phyloP scores from a whole-genome alignment of 176 grass and related monocot species.

The Oryza brachyantha region DNA sequence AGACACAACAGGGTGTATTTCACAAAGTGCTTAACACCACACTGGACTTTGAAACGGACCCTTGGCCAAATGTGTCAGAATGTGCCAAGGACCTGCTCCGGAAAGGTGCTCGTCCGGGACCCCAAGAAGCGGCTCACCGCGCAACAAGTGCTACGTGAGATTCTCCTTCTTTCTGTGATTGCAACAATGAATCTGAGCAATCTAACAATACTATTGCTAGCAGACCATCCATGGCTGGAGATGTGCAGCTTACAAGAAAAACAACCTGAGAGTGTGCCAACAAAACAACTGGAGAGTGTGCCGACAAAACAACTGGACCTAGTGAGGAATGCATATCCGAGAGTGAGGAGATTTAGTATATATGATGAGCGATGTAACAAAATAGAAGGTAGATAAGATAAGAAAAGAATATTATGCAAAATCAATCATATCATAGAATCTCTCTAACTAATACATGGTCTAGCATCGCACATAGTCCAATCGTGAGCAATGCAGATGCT shows the following conservation, averaged over 20 bases:
- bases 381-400: too few relatives aligned
- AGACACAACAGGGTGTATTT: conserved; percentile 53
- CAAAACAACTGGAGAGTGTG: too few relatives aligned
- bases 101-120: conserved; percentile 50
- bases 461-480: too few relatives aligned
- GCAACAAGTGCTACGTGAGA: conserved; percentile 51
- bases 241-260: background rate
- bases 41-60: conserved; percentile 52
- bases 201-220: background rate
- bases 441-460: too few relatives aligned
- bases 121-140: conserved; percentile 36
- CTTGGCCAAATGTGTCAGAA: conserved; percentile 38
- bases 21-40: conserved; percentile 49
- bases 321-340: conserved; percentile 26
- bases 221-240: conserved; percentile 51
- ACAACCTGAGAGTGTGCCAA: too few relatives aligned
- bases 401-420: too few relatives aligned
- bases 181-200: background rate
- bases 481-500: too few relatives aligned
- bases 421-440: too few relatives aligned
- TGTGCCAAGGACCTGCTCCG: conserved; percentile 48
- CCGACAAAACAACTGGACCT: conserved; percentile 46
- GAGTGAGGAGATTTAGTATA: too few relatives aligned
- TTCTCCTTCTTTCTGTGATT: background rate
- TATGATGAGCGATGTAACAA: too few relatives aligned